Evolutionary conservation across 2,329 filamentous ascomycete species (phyloP), one percentile per base, ranked within the genome.

Genomic region (Nemania diffusa): DNA sequence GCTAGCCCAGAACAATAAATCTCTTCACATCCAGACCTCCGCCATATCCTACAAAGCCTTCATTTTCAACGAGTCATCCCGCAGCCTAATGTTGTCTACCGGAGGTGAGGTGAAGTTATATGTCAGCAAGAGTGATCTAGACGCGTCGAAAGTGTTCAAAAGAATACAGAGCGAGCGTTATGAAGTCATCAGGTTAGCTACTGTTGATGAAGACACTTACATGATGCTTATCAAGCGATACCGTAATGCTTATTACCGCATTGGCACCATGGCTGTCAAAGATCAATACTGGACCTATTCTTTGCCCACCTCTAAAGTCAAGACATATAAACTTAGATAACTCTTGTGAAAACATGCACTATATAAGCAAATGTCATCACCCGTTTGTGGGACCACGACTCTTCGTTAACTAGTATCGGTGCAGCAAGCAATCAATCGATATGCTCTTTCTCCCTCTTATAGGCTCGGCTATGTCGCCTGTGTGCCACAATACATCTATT

Each of bases 181-280:
- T 22, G 62, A 66, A 32, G 63, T 59, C 22, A 66, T 70, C 3
- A 32, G 17, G 20, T 37, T 70, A 1, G 68, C 61, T 34, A 59
- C 53, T 17, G 48, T 70, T 4, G 62, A 60, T 20, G 55, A 58
- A 20, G 26, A 61, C 17, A 53, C 60, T 4, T 70, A 64, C 24
- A 53, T 70, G 57, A 70, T 70, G 68, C 59, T 70, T 13, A 53
- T 67, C 29, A 66, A 70, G 57, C 46, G 56, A 32, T 69, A 65
- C 22, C 57, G 46, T 3, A 64, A 63, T 34, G 52, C 62, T 1
- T 61, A 56, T 15, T 70, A 70, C 40, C 56, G 68, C 15, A 63
- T 70, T 56, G 68, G 65, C 22, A 70, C 63, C 26, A 53, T 68
- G 62, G 48, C 37, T 20, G 64, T 67, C 56, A 52, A 64, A 42